Base-by-base conservation (phyloP, 805 yeast genomes). In the Candida arabinofermentans region DNA sequence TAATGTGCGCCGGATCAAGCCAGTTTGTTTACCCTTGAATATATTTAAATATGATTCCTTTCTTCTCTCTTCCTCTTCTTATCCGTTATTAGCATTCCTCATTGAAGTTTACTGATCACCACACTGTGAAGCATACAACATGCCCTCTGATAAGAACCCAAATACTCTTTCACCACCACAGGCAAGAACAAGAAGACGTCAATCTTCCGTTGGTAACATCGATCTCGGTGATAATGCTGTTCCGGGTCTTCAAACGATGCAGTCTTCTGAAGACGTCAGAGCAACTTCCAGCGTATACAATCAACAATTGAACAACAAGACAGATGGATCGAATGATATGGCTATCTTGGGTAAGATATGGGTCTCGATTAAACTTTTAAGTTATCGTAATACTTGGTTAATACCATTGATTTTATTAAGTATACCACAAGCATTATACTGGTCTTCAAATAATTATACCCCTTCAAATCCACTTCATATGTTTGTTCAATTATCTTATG, bases 171-270 rank as follows among this genome's bases (percentile, higher is more conserved):
- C 27, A 27, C 24, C 30, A 1, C 23, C 35, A 24, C 33, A 40
- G 22, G 19, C 43, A 5, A 35, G 37, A 31, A 35, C 42, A 13
- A 47, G 54, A 24, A 49, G 59, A 38, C 51, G 65, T 35, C 47
- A 50, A 8, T 82, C 93, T 1, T 82, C 90, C 0, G 83, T 88
- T 13, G 95, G 96, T 3, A 72, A 75, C 27, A 77, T 87, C 39
- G 72, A 79, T 39, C 65, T 88, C 4, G 96, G 96, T 19, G 95
- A 87, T 57, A 79, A 72, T 12, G 59, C 79, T 7, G 83, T 79
- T 2, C 81, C 86, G 2, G 72, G 84, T 1, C 68, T 87, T 33
- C 70, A 86, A 10, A 83, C 95, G 1, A 79, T 82, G 77, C 64
- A 69, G n/a, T 66, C 75, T 18, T 64, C 75, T 10, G 65, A 65